Conservation (phyloP, 352 stramenopile species). For the Phytophthora pisi region DNA sequence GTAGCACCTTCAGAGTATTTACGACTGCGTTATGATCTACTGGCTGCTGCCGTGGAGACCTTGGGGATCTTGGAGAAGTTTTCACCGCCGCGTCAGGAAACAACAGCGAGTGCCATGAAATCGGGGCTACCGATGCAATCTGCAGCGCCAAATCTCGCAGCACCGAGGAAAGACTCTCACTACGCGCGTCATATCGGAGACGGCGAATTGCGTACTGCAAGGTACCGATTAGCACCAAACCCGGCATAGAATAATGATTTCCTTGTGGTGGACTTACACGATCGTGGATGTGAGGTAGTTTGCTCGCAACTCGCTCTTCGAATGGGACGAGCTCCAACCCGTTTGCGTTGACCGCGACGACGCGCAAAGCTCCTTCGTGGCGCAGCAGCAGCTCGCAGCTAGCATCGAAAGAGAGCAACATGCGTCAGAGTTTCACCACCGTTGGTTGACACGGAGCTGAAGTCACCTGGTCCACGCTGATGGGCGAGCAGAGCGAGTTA, state of each 20-base stretch:
- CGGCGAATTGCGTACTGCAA: slow-evolving; percentile 55
- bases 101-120: slow-evolving; percentile 39
- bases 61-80: slow-evolving; percentile 15
- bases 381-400: slow-evolving; percentile 43
- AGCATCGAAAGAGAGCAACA: background rate
- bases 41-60: slow-evolving; percentile 13
- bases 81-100: background rate
- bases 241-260: background rate
- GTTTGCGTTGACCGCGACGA: slow-evolving; percentile 19
- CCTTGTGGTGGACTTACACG: slow-evolving; percentile 10
- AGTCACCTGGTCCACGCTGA: slow-evolving; percentile 46
- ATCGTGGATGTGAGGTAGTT: slow-evolving; percentile 20
- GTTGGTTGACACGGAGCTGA: slow-evolving; percentile 8
- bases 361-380: slow-evolving; percentile 30
- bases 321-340: slow-evolving; percentile 40
- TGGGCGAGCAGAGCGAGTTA: slow-evolving; percentile 3
- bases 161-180: slow-evolving; percentile 16
- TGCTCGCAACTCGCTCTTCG: slow-evolving; percentile 24
- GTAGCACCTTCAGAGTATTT: slow-evolving; percentile 9
- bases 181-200: slow-evolving; percentile 37
- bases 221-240: background rate
- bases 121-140: slow-evolving; percentile 41
- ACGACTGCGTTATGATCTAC: slow-evolving; percentile 11
- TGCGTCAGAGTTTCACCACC: background rate
- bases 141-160: slow-evolving; percentile 45